Base-by-base conservation (phyloP, 2,329 filamentous ascomycete species). In the Fusarium dimerum region DNA sequence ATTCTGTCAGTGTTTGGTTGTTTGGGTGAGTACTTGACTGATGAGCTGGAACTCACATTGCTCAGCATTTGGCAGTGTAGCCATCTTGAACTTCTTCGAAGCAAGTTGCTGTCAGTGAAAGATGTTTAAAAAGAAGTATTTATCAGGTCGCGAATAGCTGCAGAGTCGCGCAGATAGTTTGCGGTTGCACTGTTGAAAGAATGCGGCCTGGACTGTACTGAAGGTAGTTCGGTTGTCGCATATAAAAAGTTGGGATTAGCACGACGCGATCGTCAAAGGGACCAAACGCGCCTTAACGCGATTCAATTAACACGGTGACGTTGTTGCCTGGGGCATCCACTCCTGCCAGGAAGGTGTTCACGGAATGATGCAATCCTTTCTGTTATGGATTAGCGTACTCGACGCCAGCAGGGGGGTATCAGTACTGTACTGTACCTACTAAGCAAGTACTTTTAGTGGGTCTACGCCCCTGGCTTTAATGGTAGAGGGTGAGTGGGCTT, bases 41-140 rank as follows among this genome's bases (percentile, higher is more conserved):
- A 46, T 18, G n/a, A 20, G 43, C 39, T 11, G 32, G 42, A 45
- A 57, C 70, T 60, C 61, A 72, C 71, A 73, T 32, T 72, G 69
- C 50, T 69, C 68, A 15, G 66, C 51, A 46, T 70, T 61, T 36
- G 65, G 59, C 18, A 69, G 46, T 40, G 63, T 51, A 43, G 65
- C 60, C 71, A 73, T 73, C 43, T 47, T 48, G 41, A 40, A 5
- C 13, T 36, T 5, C 13, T 17, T 49, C 6, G 40, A 39, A 18
- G 12, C 13, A 5, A 47, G 42, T 17, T 30, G 6, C 41, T 13
- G 16, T 29, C 3, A 32, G 16, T 10, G 34, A 16, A 26, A 17
- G 38, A 7, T 34, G 9, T 26, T 18, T 16, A 15, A 49, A 43
- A 20, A 36, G 16, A n/a, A 42, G 54, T 6, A 3, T 36, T 36